Evolutionary conservation across 176 grass and related monocot genomes (phyloP).

Genomic region (Avena atlantica): DNA sequence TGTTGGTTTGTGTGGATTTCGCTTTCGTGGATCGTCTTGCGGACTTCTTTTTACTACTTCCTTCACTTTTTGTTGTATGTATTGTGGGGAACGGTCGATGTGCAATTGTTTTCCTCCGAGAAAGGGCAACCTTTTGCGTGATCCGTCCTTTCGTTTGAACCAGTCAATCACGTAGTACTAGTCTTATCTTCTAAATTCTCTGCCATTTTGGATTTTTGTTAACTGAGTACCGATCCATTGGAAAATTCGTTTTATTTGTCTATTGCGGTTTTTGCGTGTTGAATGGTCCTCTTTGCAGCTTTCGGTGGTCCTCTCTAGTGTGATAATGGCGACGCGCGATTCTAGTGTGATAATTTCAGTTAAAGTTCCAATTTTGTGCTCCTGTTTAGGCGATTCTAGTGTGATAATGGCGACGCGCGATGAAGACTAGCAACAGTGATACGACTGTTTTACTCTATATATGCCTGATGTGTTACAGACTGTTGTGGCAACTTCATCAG

Average conservation of each 20-base stretch:
- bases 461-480: not conserved
- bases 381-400: not conserved
- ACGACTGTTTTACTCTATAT: not conserved
- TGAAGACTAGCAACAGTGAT: not conserved
- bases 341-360: not conserved
- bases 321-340: no score
- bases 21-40: not conserved
- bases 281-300: not conserved
- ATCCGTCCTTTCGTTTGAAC: not conserved
- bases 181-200: not conserved
- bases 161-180: not conserved
- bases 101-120: not conserved
- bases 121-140: not conserved
- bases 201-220: not conserved
- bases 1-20: slow-evolving; percentile 28
- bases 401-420: not conserved
- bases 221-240: not conserved
- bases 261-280: not conserved
- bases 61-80: not conserved
- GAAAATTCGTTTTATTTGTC: not conserved
- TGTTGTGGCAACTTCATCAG: slow-evolving; percentile 19
- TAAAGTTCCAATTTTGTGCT: slow-evolving; percentile 25
- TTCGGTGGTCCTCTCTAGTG: not conserved
- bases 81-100: not conserved
- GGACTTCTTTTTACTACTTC: no score